Conservation (phyloP, 2,329 filamentous ascomycete genomes). For the Sporothrix pallida region DNA sequence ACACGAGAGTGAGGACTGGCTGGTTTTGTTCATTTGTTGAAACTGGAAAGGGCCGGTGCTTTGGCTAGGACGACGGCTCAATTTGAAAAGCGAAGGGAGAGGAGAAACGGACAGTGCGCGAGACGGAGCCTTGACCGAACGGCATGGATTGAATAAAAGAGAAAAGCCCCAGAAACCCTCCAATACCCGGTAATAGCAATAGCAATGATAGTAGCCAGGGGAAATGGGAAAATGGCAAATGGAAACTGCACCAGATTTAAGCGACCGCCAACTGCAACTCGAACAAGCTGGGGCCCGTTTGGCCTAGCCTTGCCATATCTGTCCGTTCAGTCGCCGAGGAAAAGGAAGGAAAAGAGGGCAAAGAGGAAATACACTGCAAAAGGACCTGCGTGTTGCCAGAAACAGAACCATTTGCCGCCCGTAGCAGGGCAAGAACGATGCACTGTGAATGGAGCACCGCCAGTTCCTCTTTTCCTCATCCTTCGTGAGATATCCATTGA, state of each 20-base stretch:
- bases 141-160: neutral
- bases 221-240: neutral
- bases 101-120: neutral
- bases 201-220: neutral
- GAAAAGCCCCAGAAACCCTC: neutral
- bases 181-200: neutral
- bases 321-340: conserved; percentile 3
- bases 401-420: conserved; percentile 32
- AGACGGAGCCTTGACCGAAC: neutral
- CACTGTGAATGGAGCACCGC: conserved; percentile 16
- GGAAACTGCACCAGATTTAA: neutral
- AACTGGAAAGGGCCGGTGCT: neutral
- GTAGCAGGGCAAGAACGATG: neutral
- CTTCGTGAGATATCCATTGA: neutral
- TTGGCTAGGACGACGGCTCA: neutral
- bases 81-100: conserved; percentile 9
- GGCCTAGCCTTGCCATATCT: neutral
- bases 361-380: neutral
- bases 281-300: neutral
- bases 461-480: neutral
- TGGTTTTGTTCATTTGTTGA: neutral
- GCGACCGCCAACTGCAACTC: neutral
- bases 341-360: neutral
- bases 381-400: conserved; percentile 22
- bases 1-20: conserved; percentile 1